Evolutionary conservation across 2,329 filamentous ascomycete species (phyloP), one percentile per base, ranked within the genome.

Genomic region (Stagonosporopsis chrysanthemi): DNA sequence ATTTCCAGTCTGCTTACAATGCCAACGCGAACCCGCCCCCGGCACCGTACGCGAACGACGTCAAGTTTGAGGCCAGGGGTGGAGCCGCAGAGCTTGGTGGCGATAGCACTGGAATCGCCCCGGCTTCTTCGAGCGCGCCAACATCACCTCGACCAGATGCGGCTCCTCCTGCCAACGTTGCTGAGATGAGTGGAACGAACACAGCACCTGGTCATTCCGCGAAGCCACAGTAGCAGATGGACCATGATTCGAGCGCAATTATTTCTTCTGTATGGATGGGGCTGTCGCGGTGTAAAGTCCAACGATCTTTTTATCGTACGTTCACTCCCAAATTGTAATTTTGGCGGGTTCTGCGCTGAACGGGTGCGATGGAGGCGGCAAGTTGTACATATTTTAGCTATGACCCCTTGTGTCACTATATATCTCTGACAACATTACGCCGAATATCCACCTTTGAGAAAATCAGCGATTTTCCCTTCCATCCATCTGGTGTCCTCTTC

Each of bases 401-500:
- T 11, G 36, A 22, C 7, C 24, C 4, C 24, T 26, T 26, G 24
- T 26, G 24, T 26, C n/a, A n/a, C n/a, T n/a, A n/a, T n/a, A n/a
- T n/a, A n/a, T n/a, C n/a, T n/a, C 9, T 5, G 17, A 7, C 19
- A 53, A 26, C 19, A 50, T 26, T 22, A 42, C 17, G 40, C 44
- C 1, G 29, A 24, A 40, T 57, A 57, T 1, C 48, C 44, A n/a
- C 44, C 54, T 17, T 57, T 40, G 11, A 57, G 43, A 7, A 57
- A 57, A 6, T 35, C 39, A 15, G 43, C 39, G 31, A 69, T 69
- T 23, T 38, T 51, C 19, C 50, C 28, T 33, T 66, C 59, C 63
- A 70, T 70, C 63, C 64, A 70, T n/a, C 56, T 43, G 2, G 52
- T 48, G 47, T 78, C 76, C 38, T 67, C 63, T 24, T 69, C 62